Percentiles rank a stretch among this genome's conserved stretches.
Evolutionary conservation across 169 alveolate species (phyloP).

Genomic region (Cryptosporidium ubiquitum): DNA sequence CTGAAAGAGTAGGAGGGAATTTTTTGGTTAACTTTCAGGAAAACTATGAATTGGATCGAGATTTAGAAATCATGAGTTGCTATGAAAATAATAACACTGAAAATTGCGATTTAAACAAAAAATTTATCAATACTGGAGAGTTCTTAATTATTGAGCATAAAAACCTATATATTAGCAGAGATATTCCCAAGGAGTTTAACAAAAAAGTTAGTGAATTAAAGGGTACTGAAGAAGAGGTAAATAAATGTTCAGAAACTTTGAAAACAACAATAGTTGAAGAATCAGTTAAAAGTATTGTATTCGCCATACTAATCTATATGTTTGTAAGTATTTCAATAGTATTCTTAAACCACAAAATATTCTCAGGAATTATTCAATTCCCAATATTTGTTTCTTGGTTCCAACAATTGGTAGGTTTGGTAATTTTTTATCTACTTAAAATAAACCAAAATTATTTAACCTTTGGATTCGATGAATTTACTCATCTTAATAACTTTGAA

Average conservation of each 20-base stretch:
- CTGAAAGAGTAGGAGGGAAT: not conserved
- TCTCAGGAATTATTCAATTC: slow-evolving; percentile 1
- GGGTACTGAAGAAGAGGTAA: too few relatives aligned
- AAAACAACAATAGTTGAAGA: not conserved
- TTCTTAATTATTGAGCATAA: not conserved
- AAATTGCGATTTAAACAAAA: not conserved
- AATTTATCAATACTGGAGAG: not conserved
- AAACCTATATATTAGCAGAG: not conserved
- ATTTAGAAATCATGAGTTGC: not conserved
- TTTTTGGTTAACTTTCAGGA: not conserved
- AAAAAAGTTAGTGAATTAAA: not conserved
- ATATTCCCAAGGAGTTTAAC: not conserved
- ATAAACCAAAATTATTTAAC: not conserved
- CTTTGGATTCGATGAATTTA: slow-evolving; percentile 18
- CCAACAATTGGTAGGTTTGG: slow-evolving; percentile 74
- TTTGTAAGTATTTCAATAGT: slow-evolving; percentile 15
- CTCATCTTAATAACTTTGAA: not conserved
- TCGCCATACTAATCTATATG: not conserved
- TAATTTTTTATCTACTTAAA: not conserved
- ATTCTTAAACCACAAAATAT: not conserved
- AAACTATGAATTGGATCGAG: not conserved
- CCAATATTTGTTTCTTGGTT: slow-evolving; percentile 77
- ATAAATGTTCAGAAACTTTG: not conserved
- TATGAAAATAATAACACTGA: not conserved
- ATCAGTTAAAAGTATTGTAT: not conserved